Percentiles rank a stretch among this genome's conserved stretches.
phyloP scores from a whole-genome alignment of 169 alveolate genomes.

The Plasmodium vinckei region DNA sequence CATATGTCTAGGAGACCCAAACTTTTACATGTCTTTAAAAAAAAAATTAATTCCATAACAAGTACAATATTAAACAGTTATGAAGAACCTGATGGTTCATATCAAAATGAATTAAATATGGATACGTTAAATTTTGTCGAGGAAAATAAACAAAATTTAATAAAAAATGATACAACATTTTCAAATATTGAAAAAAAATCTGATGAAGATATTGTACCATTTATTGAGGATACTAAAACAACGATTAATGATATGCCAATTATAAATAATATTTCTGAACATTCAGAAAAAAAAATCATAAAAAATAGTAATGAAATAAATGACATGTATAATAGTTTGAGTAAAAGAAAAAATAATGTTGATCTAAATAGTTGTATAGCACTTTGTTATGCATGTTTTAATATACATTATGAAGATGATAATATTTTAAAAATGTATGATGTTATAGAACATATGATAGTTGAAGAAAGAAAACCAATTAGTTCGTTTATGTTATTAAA shows the following conservation, averaged over 20 bases:
- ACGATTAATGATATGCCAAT: background rate
- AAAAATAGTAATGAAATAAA: background rate
- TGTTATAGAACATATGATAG: conserved; percentile 61
- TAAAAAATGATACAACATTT: background rate
- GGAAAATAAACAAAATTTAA: background rate
- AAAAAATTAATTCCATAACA: conserved; percentile 67
- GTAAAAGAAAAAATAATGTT: conserved; percentile 8
- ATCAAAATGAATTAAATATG: background rate
- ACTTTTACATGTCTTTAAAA: conserved; percentile 47
- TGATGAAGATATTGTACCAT: background rate
- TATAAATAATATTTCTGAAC: background rate
- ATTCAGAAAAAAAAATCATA: background rate
- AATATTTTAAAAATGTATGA: conserved; percentile 55
- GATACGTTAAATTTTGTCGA: background rate
- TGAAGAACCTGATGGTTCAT: background rate
- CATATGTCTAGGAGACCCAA: conserved; percentile 69
- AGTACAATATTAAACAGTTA: conserved; percentile 19
- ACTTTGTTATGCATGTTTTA: conserved; percentile 62
- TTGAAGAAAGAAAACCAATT: conserved; percentile 40
- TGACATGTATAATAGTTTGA: background rate
- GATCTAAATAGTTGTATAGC: conserved; percentile 70
- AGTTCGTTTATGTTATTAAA: conserved; percentile 58
- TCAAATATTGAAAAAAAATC: background rate
- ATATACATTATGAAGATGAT: conserved; percentile 70
- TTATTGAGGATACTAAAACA: background rate